phyloP scores from a whole-genome alignment of 768 basidiomycete species.

The Boletus rubroflammeus region DNA sequence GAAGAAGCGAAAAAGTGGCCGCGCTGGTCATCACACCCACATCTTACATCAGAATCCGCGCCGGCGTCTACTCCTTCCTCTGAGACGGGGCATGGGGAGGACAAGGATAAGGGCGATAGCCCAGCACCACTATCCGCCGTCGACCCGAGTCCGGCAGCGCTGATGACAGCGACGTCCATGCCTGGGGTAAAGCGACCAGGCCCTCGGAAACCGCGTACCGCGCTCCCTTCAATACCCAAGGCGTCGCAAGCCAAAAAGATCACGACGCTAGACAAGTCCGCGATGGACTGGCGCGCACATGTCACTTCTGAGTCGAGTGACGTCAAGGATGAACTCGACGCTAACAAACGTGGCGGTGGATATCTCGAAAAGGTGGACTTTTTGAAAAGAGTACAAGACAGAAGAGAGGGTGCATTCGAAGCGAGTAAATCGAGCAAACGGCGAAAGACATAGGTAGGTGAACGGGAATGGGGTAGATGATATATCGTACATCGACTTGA shows the following conservation, averaged over 20 bases:
- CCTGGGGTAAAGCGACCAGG: conserved; percentile 45
- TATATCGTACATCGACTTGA: conserved; percentile 10
- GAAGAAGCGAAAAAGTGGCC: conserved; percentile 78
- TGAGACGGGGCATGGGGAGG: background rate
- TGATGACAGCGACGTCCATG: background rate
- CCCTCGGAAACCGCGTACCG: conserved; percentile 62
- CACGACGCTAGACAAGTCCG: conserved; percentile 80
- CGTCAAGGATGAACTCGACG: conserved; percentile 68
- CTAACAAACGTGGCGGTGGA: conserved; percentile 69
- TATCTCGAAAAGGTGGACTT: conserved; percentile 87
- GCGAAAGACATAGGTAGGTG: conserved; percentile 20
- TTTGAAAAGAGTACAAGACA: conserved; percentile 67
- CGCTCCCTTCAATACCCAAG: conserved; percentile 52
- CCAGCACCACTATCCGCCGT: background rate
- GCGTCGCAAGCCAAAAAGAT: conserved; percentile 66
- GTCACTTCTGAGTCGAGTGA: conserved; percentile 42
- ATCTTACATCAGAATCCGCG: conserved; percentile 1
- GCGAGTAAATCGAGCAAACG: conserved; percentile 55
- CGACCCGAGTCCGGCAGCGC: background rate
- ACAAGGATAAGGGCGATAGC: background rate
- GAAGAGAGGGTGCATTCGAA: conserved; percentile 64
- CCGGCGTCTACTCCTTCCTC: conserved; percentile 2
- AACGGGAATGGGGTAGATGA: background rate
- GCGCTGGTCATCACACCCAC: conserved; percentile 32
- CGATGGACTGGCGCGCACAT: conserved; percentile 82